phyloP scores from a whole-genome alignment of 208 protist genomes.

The Strigomonas galati region DNA sequence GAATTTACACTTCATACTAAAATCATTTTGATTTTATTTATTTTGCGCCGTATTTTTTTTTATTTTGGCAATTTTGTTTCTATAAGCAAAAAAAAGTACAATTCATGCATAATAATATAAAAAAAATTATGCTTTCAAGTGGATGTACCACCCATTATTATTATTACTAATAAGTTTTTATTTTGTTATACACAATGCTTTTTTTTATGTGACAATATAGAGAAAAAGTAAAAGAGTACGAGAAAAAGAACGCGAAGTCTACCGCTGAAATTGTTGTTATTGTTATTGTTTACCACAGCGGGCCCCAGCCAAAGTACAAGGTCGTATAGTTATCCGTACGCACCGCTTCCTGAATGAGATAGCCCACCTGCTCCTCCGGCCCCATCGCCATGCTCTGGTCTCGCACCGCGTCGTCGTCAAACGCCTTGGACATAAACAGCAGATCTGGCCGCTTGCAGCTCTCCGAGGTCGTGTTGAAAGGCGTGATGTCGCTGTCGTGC shows the following conservation, averaged over 20 bases:
- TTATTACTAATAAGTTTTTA: too few species aligned
- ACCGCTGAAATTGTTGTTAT: neutral
- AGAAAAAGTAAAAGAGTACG: neutral
- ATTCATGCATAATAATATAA: too few species aligned
- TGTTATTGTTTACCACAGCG: constrained; percentile 62
- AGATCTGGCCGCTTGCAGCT: constrained; percentile 76
- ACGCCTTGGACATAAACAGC: constrained; percentile 88
- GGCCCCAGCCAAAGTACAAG: constrained; percentile 91
- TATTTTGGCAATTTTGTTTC: too few species aligned
- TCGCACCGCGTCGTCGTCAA: constrained; percentile 69
- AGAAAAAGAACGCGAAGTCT: neutral
- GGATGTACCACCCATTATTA: too few species aligned
- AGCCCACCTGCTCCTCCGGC: constrained; percentile 76
- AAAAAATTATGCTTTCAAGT: too few species aligned
- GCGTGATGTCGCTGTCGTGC: constrained; percentile 40
- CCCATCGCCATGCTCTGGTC: constrained; percentile 43
- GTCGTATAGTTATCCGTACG: constrained; percentile 86
- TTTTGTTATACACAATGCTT: too few species aligned
- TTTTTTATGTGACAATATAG: neutral
- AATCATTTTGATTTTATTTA: too few species aligned
- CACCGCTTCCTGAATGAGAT: constrained; percentile 86
- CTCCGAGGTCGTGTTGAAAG: constrained; percentile 79
- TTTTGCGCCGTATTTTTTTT: too few species aligned
- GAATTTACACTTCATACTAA: too few species aligned
- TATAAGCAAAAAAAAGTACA: too few species aligned